phyloP scores from a whole-genome alignment of 441 rosid genomes.

The Populus hybrid region DNA sequence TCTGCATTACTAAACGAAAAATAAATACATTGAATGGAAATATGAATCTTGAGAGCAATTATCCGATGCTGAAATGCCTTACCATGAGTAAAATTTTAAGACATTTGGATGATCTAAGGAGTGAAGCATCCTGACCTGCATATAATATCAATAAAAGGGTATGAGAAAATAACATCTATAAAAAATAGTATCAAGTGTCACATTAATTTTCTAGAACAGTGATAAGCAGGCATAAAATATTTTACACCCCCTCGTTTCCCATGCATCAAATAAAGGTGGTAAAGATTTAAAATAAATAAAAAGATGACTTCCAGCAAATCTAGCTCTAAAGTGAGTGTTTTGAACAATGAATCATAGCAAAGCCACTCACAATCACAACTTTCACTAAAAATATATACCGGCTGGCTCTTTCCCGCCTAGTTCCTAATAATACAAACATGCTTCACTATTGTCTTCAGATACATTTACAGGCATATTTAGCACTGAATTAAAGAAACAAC shows the following conservation, averaged over 20 bases:
- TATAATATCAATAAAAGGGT: background rate
- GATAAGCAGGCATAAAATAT: background rate
- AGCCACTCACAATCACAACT: background rate
- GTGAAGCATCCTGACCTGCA: conserved; percentile 93
- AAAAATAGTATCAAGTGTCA: background rate
- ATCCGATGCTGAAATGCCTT: conserved; percentile 16
- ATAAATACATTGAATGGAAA: background rate
- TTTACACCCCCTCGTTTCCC: background rate
- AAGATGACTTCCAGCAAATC: background rate
- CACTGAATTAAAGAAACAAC: background rate
- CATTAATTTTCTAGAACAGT: background rate
- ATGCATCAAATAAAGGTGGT: background rate
- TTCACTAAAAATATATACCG: background rate
- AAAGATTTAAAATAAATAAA: background rate
- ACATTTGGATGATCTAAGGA: conserved; percentile 75
- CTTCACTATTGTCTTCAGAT: background rate
- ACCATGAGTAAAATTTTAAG: conserved; percentile 87
- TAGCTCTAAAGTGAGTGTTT: background rate
- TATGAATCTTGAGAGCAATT: background rate
- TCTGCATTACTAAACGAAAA: background rate
- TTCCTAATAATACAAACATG: background rate
- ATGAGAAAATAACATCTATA: conserved; percentile 5
- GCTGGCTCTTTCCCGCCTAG: background rate
- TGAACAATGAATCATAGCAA: background rate
- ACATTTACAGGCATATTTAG: background rate